phyloP scores from a whole-genome alignment of 2,329 filamentous ascomycete genomes.

The Curvularia eragrostidis region DNA sequence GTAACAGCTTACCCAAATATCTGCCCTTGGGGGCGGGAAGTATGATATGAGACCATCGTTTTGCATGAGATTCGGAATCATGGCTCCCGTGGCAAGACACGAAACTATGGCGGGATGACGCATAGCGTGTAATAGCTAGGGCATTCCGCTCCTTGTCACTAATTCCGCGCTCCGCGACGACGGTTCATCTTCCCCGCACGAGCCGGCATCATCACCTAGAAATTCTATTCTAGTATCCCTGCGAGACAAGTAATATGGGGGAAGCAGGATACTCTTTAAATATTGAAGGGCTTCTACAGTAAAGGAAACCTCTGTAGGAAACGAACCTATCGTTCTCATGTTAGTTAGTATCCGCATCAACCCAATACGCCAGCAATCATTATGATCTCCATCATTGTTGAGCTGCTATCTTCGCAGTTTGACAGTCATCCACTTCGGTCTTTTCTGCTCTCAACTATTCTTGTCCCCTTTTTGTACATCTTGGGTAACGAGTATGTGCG shows the following conservation, averaged over 20 bases:
- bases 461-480: constrained; percentile 46
- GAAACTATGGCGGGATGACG: background rate
- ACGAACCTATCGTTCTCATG: background rate
- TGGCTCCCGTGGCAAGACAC: background rate
- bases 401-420: constrained; percentile 32
- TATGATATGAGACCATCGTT: background rate
- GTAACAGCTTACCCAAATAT: background rate
- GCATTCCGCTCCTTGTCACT: constrained; percentile 18
- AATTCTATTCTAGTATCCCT: background rate
- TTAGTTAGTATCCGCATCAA: background rate
- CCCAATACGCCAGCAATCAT: constrained; percentile 1
- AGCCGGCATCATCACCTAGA: constrained; percentile 1
- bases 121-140: background rate
- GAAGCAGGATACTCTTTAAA: background rate
- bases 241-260: background rate
- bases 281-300: background rate
- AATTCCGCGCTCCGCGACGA: constrained; percentile 25
- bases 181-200: constrained; percentile 24
- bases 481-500: constrained; percentile 49
- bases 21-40: background rate
- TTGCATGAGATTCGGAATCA: background rate
- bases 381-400: constrained; percentile 42
- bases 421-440: constrained; percentile 36
- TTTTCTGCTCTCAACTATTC: constrained; percentile 29
- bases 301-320: background rate